Base-by-base conservation (phyloP, 352 stramenopile species). In the Thalassiosira allenii region DNA sequence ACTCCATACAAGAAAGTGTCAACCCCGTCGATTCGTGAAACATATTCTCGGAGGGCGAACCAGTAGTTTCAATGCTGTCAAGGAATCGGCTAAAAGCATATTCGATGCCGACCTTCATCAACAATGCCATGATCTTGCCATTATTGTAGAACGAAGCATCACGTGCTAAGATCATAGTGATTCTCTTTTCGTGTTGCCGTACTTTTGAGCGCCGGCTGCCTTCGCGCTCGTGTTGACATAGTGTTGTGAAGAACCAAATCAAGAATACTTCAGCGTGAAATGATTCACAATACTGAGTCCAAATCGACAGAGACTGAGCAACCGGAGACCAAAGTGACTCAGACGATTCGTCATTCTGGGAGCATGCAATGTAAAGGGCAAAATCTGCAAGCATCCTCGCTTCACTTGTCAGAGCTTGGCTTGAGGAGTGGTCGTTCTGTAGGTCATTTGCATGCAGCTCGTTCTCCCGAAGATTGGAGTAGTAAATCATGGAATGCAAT, bases 401-500 rank as follows among this genome's bases (percentile, higher is more conserved):
- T 70, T 85, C 77, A 14, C 70, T 57, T 33, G 23, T 67, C 8
- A 85, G 56, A 8, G 53, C n/a, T 27, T 23, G n/a, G 30, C 64
- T 75, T 12, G 49, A 62, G 17, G 47, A 52, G n/a, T 64, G 44
- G 40, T 43, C 20, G 17, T 56, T 17, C 17, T 59, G 58, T 33
- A 64, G 27, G 14, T 59, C 40, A 8, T 51, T 52, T 2, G 43
- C 30, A 41, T 11, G 32, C 22, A 12, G 33, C 41, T 77, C 66
- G 41, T 70, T 58, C 43, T 84, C 75, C 65, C 68, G 27, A 54
- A 75, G 22, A 34, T 77, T 85, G 56, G 47, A 58, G 57, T 85
- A 81, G 54, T 85, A 85, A 34, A 85, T 81, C 77, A 85, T 81
- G 6, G 62, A 81, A 57, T 85, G 77, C 9, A 85, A 54, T 70